Conservation (phyloP, 306 rosid species). For the Styphnolobium japonicum region DNA sequence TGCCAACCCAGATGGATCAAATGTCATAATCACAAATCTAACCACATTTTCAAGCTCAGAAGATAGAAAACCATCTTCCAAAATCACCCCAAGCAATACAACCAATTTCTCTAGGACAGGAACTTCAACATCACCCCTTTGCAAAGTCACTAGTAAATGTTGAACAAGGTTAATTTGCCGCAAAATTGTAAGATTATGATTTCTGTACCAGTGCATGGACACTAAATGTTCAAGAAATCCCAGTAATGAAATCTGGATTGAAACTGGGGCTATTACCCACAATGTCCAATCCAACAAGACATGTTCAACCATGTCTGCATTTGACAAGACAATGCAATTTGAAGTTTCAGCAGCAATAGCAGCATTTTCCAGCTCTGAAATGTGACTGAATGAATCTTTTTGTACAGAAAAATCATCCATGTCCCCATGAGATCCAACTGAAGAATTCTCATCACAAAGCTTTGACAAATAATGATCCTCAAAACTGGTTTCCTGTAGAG, state of each 20-base stretch:
- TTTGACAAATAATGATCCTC: slow-evolving; percentile 73
- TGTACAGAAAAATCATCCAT: slow-evolving; percentile 88
- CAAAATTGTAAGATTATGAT: slow-evolving; percentile 91
- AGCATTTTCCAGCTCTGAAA: slow-evolving; percentile 91
- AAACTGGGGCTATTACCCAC: slow-evolving; percentile 85
- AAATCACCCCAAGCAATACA: slow-evolving; percentile 92
- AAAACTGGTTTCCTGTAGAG: slow-evolving; percentile 63
- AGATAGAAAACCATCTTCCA: slow-evolving; percentile 94
- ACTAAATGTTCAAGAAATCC: slow-evolving; percentile 97
- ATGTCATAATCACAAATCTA: slow-evolving; percentile 96
- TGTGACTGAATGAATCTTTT: slow-evolving; percentile 88
- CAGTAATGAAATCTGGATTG: slow-evolving; percentile 91
- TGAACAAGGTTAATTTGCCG: slow-evolving; percentile 94
- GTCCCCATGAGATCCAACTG: slow-evolving; percentile 90
- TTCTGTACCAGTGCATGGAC: slow-evolving; percentile 99
- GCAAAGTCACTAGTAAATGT: slow-evolving; percentile 93
- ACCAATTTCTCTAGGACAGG: slow-evolving; percentile 95
- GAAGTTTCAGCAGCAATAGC: slow-evolving; percentile 85
- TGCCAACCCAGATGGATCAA: slow-evolving; percentile 84
- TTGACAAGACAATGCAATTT: slow-evolving; percentile 95
- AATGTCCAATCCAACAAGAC: slow-evolving; percentile 98
- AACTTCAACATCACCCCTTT: slow-evolving; percentile 98
- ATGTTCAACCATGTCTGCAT: slow-evolving; percentile 99
- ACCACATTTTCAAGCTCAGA: slow-evolving; percentile 95
- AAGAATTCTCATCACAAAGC: slow-evolving; percentile 84